Conservation (phyloP, 192 early-diverging fungal genomes). For the Rhizophlyctis rosea region DNA sequence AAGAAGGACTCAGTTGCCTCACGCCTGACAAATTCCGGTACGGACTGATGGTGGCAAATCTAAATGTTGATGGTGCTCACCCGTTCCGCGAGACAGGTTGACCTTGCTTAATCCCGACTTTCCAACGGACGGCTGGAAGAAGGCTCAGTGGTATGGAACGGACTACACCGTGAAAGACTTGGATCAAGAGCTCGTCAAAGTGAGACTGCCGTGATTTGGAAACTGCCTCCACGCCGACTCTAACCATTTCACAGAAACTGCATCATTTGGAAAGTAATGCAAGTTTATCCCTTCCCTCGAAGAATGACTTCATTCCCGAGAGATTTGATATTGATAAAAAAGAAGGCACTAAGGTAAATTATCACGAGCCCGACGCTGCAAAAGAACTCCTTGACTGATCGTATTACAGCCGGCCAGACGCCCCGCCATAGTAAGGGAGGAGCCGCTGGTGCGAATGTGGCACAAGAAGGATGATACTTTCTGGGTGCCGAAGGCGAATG, state of each 20-base stretch:
- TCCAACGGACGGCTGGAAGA: constrained; percentile 36
- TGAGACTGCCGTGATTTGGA: background rate
- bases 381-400: background rate
- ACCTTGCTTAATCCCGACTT: constrained; percentile 40
- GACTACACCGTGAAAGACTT: constrained; percentile 70
- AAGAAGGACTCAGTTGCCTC: constrained; percentile 60
- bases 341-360: background rate
- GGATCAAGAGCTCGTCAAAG: constrained; percentile 37
- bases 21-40: constrained; percentile 57
- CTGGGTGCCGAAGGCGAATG: constrained; percentile 82
- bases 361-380: constrained; percentile 32
- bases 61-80: no score
- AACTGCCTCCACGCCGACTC: background rate
- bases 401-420: constrained; percentile 5
- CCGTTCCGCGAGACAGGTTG: no score
- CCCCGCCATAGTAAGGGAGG: constrained; percentile 62
- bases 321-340: constrained; percentile 61
- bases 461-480: constrained; percentile 94
- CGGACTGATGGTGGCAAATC: background rate
- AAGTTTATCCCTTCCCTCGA: constrained; percentile 63
- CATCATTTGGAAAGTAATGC: constrained; percentile 42
- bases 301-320: constrained; percentile 84
- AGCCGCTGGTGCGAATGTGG: constrained; percentile 70
- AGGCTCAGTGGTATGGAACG: constrained; percentile 78
- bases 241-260: constrained; percentile 36